Percentiles rank a stretch among this genome's conserved stretches.
These are phyloP conservation scores for Amanita rubescens DNA, from an alignment of 768 basidiomycete genomes.

Conservation along the genomic window DNA sequence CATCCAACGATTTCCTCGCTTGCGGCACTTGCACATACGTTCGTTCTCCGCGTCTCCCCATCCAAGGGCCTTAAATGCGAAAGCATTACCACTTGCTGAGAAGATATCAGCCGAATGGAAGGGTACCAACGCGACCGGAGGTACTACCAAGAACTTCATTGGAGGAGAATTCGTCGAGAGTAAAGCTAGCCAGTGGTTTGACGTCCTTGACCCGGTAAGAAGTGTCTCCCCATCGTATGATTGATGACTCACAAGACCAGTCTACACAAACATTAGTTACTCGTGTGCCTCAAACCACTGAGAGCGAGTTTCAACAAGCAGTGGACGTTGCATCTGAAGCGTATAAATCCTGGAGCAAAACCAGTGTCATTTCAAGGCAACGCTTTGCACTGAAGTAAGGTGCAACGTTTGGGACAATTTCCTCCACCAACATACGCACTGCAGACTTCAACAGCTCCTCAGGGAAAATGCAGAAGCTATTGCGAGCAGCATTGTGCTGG, in stretches of 20 bases:
- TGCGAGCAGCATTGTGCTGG: slow-evolving; percentile 83
- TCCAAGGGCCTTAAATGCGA: slow-evolving; percentile 41
- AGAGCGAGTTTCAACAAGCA: slow-evolving; percentile 73
- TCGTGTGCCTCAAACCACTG: slow-evolving; percentile 84
- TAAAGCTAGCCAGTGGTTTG: slow-evolving; percentile 70
- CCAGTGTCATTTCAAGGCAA: slow-evolving; percentile 82
- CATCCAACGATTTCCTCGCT: slow-evolving; percentile 23
- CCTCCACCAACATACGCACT: slow-evolving; percentile 1
- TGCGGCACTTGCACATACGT: slow-evolving; percentile 21
- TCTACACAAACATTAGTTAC: slow-evolving; percentile 88
- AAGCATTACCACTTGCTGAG: slow-evolving; percentile 58
- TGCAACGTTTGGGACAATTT: not conserved
- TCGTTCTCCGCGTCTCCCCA: slow-evolving; percentile 40
- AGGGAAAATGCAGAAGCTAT: slow-evolving; percentile 82
- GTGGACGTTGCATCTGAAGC: slow-evolving; percentile 79
- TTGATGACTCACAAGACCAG: slow-evolving; percentile 28
- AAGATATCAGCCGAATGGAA: slow-evolving; percentile 72
- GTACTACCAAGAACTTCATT: slow-evolving; percentile 86
- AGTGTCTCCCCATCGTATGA: not conserved
- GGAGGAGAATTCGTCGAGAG: slow-evolving; percentile 87
- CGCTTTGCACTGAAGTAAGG: slow-evolving; percentile 83
- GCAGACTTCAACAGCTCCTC: slow-evolving; percentile 80
- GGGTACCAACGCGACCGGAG: slow-evolving; percentile 83
- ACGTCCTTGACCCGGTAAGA: slow-evolving; percentile 82
- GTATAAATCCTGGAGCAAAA: slow-evolving; percentile 82